Evolutionary conservation across 495 filamentous ascomycete genomes (phyloP).

Genomic region (Thozetella sp.): DNA sequence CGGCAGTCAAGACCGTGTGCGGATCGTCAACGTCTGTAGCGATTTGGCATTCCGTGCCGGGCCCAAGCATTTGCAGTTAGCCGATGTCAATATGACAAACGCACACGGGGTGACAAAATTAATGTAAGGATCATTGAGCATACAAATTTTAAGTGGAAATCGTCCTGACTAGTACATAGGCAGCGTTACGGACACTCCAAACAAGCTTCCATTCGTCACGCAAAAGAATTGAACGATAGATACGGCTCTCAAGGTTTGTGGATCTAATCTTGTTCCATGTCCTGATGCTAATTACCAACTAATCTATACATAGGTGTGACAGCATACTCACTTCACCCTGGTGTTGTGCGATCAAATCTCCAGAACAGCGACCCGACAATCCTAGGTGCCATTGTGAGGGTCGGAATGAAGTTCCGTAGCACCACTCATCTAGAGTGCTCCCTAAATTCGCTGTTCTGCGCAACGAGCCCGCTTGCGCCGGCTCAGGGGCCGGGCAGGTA

Average conservation of each 20-base stretch:
- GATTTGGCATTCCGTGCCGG: neutral
- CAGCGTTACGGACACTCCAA: conserved; percentile 20
- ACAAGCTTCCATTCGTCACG: conserved; percentile 6
- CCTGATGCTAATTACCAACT: too few relatives aligned
- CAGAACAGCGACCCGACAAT: conserved; percentile 4
- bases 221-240: conserved; percentile 8
- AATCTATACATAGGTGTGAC: conserved; percentile 5
- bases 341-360: conserved; percentile 14
- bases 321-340: conserved; percentile 13
- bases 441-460: conserved; percentile 12
- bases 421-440: conserved; percentile 4
- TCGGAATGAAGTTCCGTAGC: neutral
- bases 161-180: neutral
- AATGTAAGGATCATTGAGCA: neutral
- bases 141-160: neutral
- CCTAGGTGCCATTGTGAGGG: conserved; percentile 2
- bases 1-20: neutral
- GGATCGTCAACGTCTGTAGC: neutral
- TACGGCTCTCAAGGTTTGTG: neutral
- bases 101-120: neutral
- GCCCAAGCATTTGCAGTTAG: neutral
- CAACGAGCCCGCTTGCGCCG: conserved; percentile 3
- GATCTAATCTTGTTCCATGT: too few relatives aligned
- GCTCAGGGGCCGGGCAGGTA: neutral
- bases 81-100: neutral